A percentile compares a stretch with the other conserved stretches of the same genome.
phyloP scores from a whole-genome alignment of 139 green algal genomes.

The Deuterostichococcus epilithicus region DNA sequence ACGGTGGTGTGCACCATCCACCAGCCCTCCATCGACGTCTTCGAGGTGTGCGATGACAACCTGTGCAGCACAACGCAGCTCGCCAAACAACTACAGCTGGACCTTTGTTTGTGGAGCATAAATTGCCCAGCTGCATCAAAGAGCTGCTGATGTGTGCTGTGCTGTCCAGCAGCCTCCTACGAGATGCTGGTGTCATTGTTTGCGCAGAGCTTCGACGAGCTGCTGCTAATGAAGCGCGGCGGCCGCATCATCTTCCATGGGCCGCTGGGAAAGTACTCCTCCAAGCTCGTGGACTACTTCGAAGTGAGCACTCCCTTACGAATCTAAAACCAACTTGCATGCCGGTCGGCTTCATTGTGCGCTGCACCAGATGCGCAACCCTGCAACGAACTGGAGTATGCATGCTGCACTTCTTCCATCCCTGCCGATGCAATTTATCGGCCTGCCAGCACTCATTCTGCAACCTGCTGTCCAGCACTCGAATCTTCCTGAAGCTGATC shows the following conservation, averaged over 20 bases:
- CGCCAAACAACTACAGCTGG: background rate
- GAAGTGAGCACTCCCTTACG: background rate
- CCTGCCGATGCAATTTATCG: too few relatives aligned
- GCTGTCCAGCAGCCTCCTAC: background rate
- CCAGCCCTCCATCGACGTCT: conserved; percentile 52
- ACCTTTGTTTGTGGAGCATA: background rate
- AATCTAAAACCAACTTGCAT: too few relatives aligned
- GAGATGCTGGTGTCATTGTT: background rate
- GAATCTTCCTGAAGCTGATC: too few relatives aligned
- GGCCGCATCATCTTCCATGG: conserved; percentile 34
- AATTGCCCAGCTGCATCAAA: background rate
- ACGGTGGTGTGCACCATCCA: conserved; percentile 58
- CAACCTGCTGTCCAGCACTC: background rate
- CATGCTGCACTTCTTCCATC: too few relatives aligned
- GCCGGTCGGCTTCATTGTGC: too few relatives aligned
- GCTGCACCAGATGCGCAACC: background rate
- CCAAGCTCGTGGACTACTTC: conserved; percentile 47
- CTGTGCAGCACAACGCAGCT: background rate
- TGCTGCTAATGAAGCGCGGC: conserved; percentile 48
- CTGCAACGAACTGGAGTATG: background rate
- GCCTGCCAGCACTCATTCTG: too few relatives aligned
- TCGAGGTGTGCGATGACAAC: conserved; percentile 14
- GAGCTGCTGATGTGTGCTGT: conserved; percentile 7
- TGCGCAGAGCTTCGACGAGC: conserved; percentile 30
- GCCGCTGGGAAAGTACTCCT: conserved; percentile 21